Conservation (phyloP, 192 early-diverging fungal genomes). For the Backusella mclennaniae region DNA sequence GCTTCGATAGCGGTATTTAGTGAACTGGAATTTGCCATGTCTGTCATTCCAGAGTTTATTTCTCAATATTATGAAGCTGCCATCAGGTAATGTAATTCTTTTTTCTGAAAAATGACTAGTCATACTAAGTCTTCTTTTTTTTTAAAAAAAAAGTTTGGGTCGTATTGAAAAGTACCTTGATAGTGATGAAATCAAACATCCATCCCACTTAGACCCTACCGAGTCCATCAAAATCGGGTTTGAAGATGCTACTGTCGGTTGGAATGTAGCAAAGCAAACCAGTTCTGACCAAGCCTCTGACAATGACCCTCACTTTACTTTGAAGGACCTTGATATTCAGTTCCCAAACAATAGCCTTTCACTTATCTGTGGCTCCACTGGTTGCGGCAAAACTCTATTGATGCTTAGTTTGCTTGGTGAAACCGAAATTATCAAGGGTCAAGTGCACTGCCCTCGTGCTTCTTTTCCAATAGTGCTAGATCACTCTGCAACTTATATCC, state of each 20-base stretch:
- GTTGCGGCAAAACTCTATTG: slow-evolving; percentile 70
- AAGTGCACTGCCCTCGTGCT: slow-evolving; percentile 34
- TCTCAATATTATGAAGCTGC: slow-evolving; percentile 65
- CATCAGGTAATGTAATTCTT: slow-evolving; percentile 45
- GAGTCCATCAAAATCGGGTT: slow-evolving; percentile 38
- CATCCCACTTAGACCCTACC: background rate
- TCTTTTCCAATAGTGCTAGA: background rate
- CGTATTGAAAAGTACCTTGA: slow-evolving; percentile 44
- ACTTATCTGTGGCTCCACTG: background rate
- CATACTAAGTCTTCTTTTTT: background rate
- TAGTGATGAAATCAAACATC: slow-evolving; percentile 39
- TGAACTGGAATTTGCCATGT: slow-evolving; percentile 79
- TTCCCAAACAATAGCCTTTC: background rate
- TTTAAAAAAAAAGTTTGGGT: slow-evolving; percentile 28
- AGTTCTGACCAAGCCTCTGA: background rate
- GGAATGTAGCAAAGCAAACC: slow-evolving; percentile 25
- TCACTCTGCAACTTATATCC: background rate
- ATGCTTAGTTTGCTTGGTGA: slow-evolving; percentile 82
- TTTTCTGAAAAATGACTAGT: background rate
- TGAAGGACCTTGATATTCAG: background rate
- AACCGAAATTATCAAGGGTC: slow-evolving; percentile 24
- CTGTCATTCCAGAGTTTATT: slow-evolving; percentile 77
- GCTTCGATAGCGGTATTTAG: slow-evolving; percentile 87
- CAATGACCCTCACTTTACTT: background rate
- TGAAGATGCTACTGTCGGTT: slow-evolving; percentile 49